These are phyloP conservation scores for Leccinum disarticulatum DNA, from an alignment of 768 basidiomycete species.

Conservation along the genomic window DNA sequence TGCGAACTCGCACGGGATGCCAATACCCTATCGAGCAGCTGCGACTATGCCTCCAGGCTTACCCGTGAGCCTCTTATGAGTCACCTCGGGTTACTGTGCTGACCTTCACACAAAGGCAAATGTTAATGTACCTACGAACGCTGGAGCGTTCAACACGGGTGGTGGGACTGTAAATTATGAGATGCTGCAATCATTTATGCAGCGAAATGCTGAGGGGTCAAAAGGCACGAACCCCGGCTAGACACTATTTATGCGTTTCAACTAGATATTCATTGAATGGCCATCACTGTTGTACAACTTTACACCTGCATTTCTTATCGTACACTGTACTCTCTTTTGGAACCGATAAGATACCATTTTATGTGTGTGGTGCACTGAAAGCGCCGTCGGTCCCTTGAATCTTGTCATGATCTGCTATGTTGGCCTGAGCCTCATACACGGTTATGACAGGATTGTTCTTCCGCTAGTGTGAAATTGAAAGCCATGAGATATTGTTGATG, in stretches of 20 bases:
- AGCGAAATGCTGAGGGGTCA: slow-evolving; percentile 36
- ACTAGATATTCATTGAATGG: background rate
- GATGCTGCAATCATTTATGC: slow-evolving; percentile 49
- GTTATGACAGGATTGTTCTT: slow-evolving; percentile 78
- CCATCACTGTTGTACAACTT: slow-evolving; percentile 5
- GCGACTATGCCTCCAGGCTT: slow-evolving; percentile 17
- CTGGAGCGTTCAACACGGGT: slow-evolving; percentile 25
- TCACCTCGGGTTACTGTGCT: background rate
- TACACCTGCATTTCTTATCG: slow-evolving; percentile 10
- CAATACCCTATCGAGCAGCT: slow-evolving; percentile 7
- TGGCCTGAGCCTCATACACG: slow-evolving; percentile 86
- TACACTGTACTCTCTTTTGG: slow-evolving; percentile 1
- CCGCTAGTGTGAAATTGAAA: slow-evolving; percentile 45
- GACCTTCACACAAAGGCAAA: slow-evolving; percentile 14
- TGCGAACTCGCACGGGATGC: slow-evolving; percentile 16
- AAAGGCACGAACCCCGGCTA: slow-evolving; percentile 22
- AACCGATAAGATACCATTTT: background rate
- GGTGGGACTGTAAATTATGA: slow-evolving; percentile 36
- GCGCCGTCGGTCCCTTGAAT: slow-evolving; percentile 75
- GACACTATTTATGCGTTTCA: background rate
- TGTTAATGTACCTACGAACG: slow-evolving; percentile 3
- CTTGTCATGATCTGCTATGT: slow-evolving; percentile 84
- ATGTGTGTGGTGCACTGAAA: slow-evolving; percentile 47
- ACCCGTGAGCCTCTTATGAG: slow-evolving; percentile 14
- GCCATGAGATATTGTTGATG: background rate